phyloP scores from a whole-genome alignment of 1,284 basidiomycete species.

The Heterobasidion irregulare region DNA sequence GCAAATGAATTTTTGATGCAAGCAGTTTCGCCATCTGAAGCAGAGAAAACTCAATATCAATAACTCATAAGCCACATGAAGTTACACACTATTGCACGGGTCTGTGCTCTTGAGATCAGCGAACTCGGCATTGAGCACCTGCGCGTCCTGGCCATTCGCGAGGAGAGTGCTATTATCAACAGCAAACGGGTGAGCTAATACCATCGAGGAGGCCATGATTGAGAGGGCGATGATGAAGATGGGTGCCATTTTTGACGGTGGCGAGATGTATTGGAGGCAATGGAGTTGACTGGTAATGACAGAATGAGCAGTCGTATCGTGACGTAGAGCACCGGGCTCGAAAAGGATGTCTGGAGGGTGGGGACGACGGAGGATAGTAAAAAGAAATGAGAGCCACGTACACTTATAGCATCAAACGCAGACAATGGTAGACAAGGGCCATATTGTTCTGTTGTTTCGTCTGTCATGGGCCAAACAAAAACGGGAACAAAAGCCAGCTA shows the following conservation, averaged over 20 bases:
- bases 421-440: background rate
- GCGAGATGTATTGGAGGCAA: background rate
- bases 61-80: background rate
- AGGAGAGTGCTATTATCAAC: slow-evolving; percentile 30
- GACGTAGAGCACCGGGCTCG: slow-evolving; percentile 15
- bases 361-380: background rate
- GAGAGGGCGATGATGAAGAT: slow-evolving; percentile 15
- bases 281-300: background rate
- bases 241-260: slow-evolving; percentile 6
- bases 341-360: background rate
- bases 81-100: slow-evolving; percentile 32
- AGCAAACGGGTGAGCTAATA: slow-evolving; percentile 22
- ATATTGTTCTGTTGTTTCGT: background rate
- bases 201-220: slow-evolving; percentile 13
- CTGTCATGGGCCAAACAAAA: background rate
- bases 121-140: slow-evolving; percentile 40
- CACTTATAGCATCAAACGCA: background rate
- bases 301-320: background rate
- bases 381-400: background rate
- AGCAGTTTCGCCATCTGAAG: slow-evolving; percentile 31
- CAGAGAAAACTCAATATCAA: background rate
- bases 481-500: slow-evolving; percentile 1
- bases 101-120: slow-evolving; percentile 26
- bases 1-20: slow-evolving; percentile 33
- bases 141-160: slow-evolving; percentile 38